A percentile compares a stretch with the other conserved stretches of the same genome.
These are phyloP conservation scores for Trichosporon faecale DNA, from an alignment of 1,284 basidiomycete species.

Conservation along the genomic window DNA sequence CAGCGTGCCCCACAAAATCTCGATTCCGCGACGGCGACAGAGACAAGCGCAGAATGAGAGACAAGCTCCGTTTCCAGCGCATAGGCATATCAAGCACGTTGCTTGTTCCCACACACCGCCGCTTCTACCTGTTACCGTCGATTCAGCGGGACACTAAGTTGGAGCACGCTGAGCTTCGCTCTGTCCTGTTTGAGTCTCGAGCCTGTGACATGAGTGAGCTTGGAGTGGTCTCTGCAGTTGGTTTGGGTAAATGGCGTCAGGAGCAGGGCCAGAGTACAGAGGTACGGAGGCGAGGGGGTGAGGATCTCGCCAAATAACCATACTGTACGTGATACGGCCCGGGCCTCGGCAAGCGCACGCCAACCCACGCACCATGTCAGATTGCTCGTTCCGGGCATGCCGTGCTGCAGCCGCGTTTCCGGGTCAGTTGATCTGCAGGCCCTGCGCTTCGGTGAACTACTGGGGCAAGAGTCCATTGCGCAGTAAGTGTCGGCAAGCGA, in stretches of 20 bases:
- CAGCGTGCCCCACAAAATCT: neutral
- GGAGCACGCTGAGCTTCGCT: neutral
- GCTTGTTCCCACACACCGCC: neutral
- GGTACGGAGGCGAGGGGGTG: too few relatives aligned
- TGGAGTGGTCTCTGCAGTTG: neutral
- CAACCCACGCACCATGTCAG: neutral
- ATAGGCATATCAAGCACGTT: constrained; percentile 2
- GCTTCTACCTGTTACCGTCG: neutral
- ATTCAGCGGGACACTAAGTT: neutral
- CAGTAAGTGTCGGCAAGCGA: neutral
- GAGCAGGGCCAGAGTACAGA: too few relatives aligned
- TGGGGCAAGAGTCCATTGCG: too few relatives aligned
- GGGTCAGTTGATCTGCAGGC: constrained; percentile 1
- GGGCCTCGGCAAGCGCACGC: neutral
- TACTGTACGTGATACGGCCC: neutral
- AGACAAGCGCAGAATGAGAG: neutral
- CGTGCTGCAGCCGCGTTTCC: neutral
- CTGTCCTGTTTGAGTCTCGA: neutral
- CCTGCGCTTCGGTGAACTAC: too few relatives aligned
- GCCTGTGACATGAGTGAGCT: neutral
- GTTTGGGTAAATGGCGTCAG: neutral
- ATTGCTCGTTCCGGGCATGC: constrained; percentile 9
- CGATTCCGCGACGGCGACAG: neutral
- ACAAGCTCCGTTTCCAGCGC: constrained; percentile 5
- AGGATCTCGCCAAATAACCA: neutral